These are phyloP conservation scores for Reutealis trisperma DNA, from an alignment of 345 rosid genomes.

Conservation along the genomic window DNA sequence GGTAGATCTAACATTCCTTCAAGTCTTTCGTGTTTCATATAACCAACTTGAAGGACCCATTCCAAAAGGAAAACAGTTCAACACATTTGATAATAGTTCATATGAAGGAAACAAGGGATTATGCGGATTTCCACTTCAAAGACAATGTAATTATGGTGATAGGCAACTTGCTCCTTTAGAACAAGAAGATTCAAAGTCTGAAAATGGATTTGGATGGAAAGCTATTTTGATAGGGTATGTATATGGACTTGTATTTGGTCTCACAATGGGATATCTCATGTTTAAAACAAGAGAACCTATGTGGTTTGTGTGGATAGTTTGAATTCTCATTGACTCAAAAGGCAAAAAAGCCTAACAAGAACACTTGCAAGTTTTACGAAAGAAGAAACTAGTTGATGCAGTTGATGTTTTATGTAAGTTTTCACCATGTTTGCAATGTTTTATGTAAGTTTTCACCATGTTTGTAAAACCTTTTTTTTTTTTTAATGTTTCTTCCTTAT, in stretches of 20 bases:
- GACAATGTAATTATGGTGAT: background rate
- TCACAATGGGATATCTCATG: background rate
- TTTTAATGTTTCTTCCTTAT: no score
- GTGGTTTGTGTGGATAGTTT: background rate
- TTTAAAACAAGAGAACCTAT: background rate
- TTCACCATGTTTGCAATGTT: no score
- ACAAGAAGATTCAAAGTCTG: background rate
- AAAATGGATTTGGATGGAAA: slow-evolving; percentile 16
- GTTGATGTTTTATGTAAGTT: no score
- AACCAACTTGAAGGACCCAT: slow-evolving; percentile 9
- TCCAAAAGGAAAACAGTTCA: slow-evolving; percentile 8
- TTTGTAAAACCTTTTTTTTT: no score
- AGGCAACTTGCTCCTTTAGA: background rate
- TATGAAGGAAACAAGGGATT: slow-evolving; percentile 16
- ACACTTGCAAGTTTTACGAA: no score
- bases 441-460: no score
- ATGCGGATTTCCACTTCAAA: slow-evolving; percentile 20
- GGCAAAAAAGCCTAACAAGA: no score
- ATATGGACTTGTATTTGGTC: slow-evolving; percentile 9
- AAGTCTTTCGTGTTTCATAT: background rate
- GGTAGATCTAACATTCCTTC: slow-evolving; percentile 4
- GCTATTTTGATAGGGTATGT: slow-evolving; percentile 21
- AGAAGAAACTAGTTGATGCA: no score
- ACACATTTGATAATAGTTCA: background rate
- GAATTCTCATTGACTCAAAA: no score